phyloP scores from a whole-genome alignment of 176 grass and related monocot genomes.

The Oryza rufipogon region DNA sequence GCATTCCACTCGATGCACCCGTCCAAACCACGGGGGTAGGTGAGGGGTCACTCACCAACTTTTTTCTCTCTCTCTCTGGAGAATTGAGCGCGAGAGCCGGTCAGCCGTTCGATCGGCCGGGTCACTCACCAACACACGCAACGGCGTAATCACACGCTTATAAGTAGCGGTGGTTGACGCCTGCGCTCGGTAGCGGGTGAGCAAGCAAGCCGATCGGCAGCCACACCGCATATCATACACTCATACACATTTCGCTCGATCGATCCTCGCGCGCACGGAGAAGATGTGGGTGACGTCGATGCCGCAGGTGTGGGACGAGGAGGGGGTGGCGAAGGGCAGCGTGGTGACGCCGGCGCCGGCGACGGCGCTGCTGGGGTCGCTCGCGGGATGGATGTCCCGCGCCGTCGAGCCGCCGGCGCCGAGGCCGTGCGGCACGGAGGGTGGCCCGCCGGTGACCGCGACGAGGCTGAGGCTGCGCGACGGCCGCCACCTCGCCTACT shows the following conservation, averaged over 20 bases:
- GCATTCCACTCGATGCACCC: background rate
- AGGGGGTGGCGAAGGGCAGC: constrained; percentile 6
- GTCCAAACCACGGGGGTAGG: background rate
- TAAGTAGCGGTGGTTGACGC: too few species aligned
- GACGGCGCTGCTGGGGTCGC: constrained; percentile 46
- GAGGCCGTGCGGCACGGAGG: constrained; percentile 61
- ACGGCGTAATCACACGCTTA: background rate
- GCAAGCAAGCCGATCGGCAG: background rate
- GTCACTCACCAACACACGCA: background rate
- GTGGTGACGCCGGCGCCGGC: constrained; percentile 43
- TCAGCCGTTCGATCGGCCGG: background rate
- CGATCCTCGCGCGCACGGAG: background rate
- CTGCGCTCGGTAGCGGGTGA: background rate
- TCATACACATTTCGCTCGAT: too few species aligned
- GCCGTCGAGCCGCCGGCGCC: constrained; percentile 57
- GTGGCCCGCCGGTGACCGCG: constrained; percentile 67
- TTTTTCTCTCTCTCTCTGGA: background rate
- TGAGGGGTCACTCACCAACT: background rate
- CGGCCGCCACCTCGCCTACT: constrained; percentile 79
- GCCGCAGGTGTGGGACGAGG: constrained; percentile 61
- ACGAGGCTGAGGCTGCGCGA: constrained; percentile 58
- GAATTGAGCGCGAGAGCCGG: background rate
- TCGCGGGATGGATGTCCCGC: constrained; percentile 53
- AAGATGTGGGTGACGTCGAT: constrained; percentile 42
- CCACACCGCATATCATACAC: too few species aligned